phyloP scores from a whole-genome alignment of 495 filamentous ascomycete genomes.

The Apodospora peruviana region DNA sequence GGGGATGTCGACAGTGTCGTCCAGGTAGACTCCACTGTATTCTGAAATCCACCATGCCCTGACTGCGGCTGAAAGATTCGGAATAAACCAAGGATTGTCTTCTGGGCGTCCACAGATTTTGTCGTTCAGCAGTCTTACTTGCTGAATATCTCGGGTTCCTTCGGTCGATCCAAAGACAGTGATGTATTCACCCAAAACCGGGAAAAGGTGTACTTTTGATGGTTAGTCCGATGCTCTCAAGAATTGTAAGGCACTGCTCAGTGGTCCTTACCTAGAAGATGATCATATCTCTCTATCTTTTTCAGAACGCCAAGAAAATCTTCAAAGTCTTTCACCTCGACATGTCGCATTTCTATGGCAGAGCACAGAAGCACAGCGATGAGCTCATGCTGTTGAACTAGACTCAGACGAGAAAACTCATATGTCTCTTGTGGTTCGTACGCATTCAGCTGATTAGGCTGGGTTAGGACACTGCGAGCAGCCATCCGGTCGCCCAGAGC shows the following conservation, averaged over 20 bases:
- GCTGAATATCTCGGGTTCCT: slow-evolving; percentile 47
- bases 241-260: too few species aligned
- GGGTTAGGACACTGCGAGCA: slow-evolving; percentile 62
- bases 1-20: slow-evolving; percentile 53
- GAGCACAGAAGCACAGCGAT: slow-evolving; percentile 71
- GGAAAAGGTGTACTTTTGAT: slow-evolving; percentile 80
- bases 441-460: slow-evolving; percentile 47
- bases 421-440: slow-evolving; percentile 69
- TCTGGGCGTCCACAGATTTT: slow-evolving; percentile 59
- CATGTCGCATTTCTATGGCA: slow-evolving; percentile 68
- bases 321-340: slow-evolving; percentile 64
- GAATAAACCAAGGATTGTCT: slow-evolving; percentile 59
- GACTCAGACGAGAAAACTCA: slow-evolving; percentile 63
- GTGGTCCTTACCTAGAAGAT: too few species aligned
- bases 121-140: slow-evolving; percentile 65
- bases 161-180: slow-evolving; percentile 70
- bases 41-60: slow-evolving; percentile 81
- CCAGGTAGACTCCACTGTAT: slow-evolving; percentile 83
- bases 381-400: slow-evolving; percentile 81
- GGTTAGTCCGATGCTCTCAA: too few species aligned
- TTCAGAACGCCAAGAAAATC: slow-evolving; percentile 59
- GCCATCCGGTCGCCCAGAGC: slow-evolving; percentile 65
- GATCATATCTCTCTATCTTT: slow-evolving; percentile 66
- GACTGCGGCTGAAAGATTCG: slow-evolving; percentile 69
- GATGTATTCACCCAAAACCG: slow-evolving; percentile 67